Evolutionary conservation across 2,329 filamentous ascomycete genomes (phyloP).

Genomic region (Raffaelea arxii): DNA sequence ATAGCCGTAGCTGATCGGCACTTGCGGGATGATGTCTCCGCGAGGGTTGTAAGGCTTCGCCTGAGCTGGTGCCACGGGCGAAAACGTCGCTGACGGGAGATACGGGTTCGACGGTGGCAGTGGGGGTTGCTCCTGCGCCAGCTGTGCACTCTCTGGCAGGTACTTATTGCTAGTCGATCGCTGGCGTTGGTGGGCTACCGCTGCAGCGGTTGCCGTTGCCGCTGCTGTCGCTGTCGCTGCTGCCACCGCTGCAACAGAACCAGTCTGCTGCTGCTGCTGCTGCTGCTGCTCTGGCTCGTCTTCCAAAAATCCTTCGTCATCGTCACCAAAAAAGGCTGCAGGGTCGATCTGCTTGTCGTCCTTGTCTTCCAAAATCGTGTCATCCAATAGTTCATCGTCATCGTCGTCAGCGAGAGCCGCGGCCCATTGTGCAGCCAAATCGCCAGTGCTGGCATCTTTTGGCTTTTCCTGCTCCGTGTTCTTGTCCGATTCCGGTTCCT

Average conservation of each 20-base stretch:
- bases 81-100: constrained; percentile 6
- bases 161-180: constrained; percentile 7
- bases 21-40: constrained; percentile 3
- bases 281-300: constrained; percentile 48
- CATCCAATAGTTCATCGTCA: constrained; percentile 50
- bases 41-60: constrained; percentile 2
- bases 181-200: not conserved
- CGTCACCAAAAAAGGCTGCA: constrained; percentile 63
- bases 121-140: not conserved
- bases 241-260: constrained; percentile 16
- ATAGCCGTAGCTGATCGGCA: constrained; percentile 9
- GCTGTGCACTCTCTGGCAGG: constrained; percentile 7
- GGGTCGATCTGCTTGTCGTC: constrained; percentile 46
- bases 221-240: no score
- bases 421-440: constrained; percentile 74
- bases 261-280: no score
- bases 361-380: constrained; percentile 25
- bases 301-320: constrained; percentile 77
- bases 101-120: constrained; percentile 10
- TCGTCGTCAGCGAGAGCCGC: constrained; percentile 71
- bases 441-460: constrained; percentile 35
- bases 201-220: not conserved
- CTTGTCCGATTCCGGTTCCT: constrained; percentile 6
- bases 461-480: constrained; percentile 15
- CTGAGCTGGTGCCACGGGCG: not conserved